Evolutionary conservation across 805 yeast genomes (phyloP).

Genomic region (Kazachstania africana): DNA sequence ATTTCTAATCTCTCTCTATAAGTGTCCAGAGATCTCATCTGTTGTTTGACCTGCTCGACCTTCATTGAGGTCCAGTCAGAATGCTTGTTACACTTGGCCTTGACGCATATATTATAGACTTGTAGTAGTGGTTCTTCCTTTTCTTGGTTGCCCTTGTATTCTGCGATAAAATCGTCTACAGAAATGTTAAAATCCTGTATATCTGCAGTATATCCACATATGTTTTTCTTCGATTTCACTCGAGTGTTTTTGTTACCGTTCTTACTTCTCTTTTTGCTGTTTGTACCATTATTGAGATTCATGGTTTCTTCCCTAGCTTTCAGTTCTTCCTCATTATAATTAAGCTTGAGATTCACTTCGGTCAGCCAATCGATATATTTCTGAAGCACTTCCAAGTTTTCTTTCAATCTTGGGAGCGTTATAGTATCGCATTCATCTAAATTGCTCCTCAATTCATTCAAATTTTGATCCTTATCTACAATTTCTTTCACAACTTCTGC

Average conservation of each 20-base stretch:
- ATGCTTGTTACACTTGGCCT: constrained; percentile 19
- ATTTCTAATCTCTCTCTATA: constrained; percentile 14
- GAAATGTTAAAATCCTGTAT: constrained; percentile 7
- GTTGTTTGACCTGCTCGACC: constrained; percentile 13
- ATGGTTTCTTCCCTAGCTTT: neutral
- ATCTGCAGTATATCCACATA: constrained; percentile 21
- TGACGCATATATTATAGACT: constrained; percentile 17
- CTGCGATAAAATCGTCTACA: constrained; percentile 10
- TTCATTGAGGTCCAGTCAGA: constrained; percentile 21
- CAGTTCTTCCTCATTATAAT: neutral
- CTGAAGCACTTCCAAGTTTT: constrained; percentile 7
- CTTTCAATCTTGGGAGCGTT: constrained; percentile 8
- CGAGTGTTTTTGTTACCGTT: constrained; percentile 4
- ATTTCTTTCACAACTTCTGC: constrained; percentile 8
- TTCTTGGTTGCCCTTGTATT: constrained; percentile 3
- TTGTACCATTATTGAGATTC: constrained; percentile 1
- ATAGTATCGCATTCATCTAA: constrained; percentile 5
- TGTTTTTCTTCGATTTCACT: constrained; percentile 7
- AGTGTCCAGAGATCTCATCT: constrained; percentile 14
- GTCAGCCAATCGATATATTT: constrained; percentile 25
- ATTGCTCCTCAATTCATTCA: constrained; percentile 9
- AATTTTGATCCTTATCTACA: constrained; percentile 9
- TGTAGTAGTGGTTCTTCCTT: constrained; percentile 3
- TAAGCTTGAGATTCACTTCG: constrained; percentile 12
- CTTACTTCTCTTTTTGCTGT: constrained; percentile 9